A percentile compares a stretch with the other conserved stretches of the same genome.
Evolutionary conservation across 2,329 filamentous ascomycete genomes (phyloP).

Genomic region (Fusarium sterilihyphosum): DNA sequence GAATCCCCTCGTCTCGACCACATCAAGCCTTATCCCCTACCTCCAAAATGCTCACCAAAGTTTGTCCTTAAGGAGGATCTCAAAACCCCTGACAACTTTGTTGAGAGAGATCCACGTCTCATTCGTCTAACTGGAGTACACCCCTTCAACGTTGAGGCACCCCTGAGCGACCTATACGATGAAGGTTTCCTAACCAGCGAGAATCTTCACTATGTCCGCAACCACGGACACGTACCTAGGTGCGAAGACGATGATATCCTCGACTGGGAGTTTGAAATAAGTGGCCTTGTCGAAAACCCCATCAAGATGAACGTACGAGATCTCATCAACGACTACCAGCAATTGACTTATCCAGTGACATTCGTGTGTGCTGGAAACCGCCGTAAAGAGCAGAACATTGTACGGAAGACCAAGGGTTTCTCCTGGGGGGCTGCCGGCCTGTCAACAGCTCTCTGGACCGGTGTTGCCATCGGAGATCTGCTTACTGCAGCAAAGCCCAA

Average conservation of each 20-base stretch:
- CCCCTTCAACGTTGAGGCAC: constrained; percentile 91
- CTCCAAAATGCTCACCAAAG: constrained; percentile 70
- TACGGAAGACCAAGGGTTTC: constrained; percentile 92
- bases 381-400: constrained; percentile 90
- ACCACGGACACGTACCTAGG: constrained; percentile 84
- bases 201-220: constrained; percentile 90
- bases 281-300: constrained; percentile 84
- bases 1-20: constrained; percentile 9
- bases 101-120: constrained; percentile 80
- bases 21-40: constrained; percentile 66
- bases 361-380: constrained; percentile 93
- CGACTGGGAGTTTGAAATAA: constrained; percentile 84
- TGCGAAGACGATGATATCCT: constrained; percentile 77
- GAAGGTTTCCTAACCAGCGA: constrained; percentile 87
- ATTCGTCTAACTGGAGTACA: constrained; percentile 89
- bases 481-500: constrained; percentile 74
- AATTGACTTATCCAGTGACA: constrained; percentile 86
- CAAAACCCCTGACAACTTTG: constrained; percentile 84
- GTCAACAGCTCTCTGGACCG: constrained; percentile 89
- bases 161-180: constrained; percentile 80
- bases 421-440: constrained; percentile 91
- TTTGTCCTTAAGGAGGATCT: constrained; percentile 78
- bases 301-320: constrained; percentile 77
- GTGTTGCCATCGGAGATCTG: constrained; percentile 78
- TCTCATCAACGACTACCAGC: constrained; percentile 78